Evolutionary conservation across 306 rosid species (phyloP).

Genomic region (Styphnolobium japonicum): DNA sequence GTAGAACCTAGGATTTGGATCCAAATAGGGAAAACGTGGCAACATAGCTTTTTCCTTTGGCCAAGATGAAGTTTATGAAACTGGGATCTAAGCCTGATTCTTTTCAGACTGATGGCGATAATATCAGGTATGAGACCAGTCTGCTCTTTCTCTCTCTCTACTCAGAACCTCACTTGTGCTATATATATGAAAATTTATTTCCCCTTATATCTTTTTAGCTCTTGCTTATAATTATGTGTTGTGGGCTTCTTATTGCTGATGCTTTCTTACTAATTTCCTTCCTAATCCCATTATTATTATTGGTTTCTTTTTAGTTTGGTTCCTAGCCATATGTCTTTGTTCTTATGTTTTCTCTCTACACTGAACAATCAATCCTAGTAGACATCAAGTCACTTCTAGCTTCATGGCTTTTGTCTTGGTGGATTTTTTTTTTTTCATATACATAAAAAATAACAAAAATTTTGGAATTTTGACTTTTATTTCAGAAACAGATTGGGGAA

Average conservation of each 20-base stretch:
- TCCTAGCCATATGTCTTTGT: constrained; percentile 3
- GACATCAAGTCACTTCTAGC: not conserved
- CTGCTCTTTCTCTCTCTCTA: constrained; percentile 3
- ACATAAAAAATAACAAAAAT: not conserved
- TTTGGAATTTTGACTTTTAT: not conserved
- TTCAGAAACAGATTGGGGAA: not conserved
- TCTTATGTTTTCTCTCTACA: not conserved
- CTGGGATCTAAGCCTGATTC: constrained; percentile 91
- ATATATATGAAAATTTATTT: not conserved
- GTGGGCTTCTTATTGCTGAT: not conserved
- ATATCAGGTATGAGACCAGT: constrained; percentile 49
- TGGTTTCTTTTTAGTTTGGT: not conserved
- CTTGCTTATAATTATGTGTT: not conserved
- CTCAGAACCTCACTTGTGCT: constrained; percentile 2
- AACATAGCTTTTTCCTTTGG: constrained; percentile 8
- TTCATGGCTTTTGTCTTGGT: not conserved
- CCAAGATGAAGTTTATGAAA: constrained; percentile 89
- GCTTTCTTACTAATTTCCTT: not conserved
- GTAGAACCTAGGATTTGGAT: constrained; percentile 18
- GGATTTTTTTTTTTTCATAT: not conserved
- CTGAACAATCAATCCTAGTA: not conserved
- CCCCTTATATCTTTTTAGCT: not conserved
- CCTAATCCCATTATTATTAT: not conserved
- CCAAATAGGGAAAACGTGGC: not conserved
- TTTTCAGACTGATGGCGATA: constrained; percentile 76